Base-by-base conservation (phyloP, 2,329 filamentous ascomycete species). In the Stagonosporopsis tanaceti region DNA sequence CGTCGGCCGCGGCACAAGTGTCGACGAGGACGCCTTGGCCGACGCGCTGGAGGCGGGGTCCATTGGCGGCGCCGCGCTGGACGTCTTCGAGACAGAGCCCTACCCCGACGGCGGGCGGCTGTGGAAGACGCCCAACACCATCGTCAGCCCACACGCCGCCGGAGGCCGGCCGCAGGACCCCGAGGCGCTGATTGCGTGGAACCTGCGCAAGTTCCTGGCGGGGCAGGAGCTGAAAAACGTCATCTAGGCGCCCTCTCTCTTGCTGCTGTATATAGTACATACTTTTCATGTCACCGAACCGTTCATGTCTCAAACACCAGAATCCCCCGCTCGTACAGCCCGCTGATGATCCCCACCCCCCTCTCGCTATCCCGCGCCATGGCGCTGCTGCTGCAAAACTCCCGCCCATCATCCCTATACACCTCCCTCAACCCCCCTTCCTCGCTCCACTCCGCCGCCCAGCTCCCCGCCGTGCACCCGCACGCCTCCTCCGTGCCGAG, bases 11-110 rank as follows among this genome's bases (percentile, higher is more conserved):
- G 90, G 90, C 2, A 90, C 90, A 0, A 89, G 92, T 15, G 88
- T 92, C 62, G 90, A 93, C 58, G 90, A 93, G 71, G 80, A 80
- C 1, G 89, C 89, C 0, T 77, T 93, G 8, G 78, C 92, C 1
- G 82, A 81, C 37, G 89, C 89, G 0, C 77, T 93, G 1, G 84
- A 92, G 45, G 81, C 83, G 25, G 87, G 87, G 2, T 86, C 84
- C 70, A 88, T 93, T 48, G 87, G 88, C 0, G 90, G 89, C 4
- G 90, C 90, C 0, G 90, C 88, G 7, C 80, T 93, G n/a, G 90
- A 93, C 65, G 90, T 93, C 41, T 93, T 90, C 71, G 90, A 88
- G 0, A 81, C 82, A 11, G 90, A 93, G 71, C 90, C 90, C 5
- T 86, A 87, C 0, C 70, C 78, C 5, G 71, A 77, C n/a, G 78